phyloP scores from a whole-genome alignment of 352 stramenopile genomes.

The Phytophthora europaea region DNA sequence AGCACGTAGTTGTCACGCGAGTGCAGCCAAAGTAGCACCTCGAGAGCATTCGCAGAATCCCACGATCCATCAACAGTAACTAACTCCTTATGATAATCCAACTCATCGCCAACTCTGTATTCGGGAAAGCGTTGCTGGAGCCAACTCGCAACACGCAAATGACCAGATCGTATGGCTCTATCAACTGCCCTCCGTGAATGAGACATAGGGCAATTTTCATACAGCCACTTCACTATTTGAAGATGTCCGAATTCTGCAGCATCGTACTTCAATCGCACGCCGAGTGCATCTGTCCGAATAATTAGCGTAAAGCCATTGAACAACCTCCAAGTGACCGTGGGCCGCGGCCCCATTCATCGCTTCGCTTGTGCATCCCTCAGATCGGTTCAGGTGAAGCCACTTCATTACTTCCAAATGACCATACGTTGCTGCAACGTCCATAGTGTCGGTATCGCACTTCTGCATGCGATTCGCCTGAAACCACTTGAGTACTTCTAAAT shows the following conservation, averaged over 20 bases:
- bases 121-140: neutral
- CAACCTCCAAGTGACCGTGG: neutral
- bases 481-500: neutral
- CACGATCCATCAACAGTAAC: neutral
- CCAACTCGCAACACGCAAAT: conserved; percentile 16
- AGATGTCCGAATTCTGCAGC: neutral
- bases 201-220: conserved; percentile 3
- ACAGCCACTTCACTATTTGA: conserved; percentile 17
- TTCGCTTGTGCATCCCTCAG: neutral
- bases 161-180: conserved; percentile 3
- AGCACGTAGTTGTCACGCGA: neutral
- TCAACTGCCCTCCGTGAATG: neutral
- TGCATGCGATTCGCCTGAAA: neutral
- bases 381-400: conserved; percentile 6
- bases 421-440: neutral
- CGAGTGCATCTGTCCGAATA: neutral
- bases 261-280: neutral
- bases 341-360: neutral
- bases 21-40: neutral
- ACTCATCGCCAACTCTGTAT: neutral
- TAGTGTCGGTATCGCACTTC: neutral
- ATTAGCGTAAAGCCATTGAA: neutral
- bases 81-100: neutral
- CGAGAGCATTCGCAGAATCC: neutral
- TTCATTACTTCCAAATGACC: neutral